phyloP scores from a whole-genome alignment of 768 basidiomycete genomes.

The Lactarius deliciosus region DNA sequence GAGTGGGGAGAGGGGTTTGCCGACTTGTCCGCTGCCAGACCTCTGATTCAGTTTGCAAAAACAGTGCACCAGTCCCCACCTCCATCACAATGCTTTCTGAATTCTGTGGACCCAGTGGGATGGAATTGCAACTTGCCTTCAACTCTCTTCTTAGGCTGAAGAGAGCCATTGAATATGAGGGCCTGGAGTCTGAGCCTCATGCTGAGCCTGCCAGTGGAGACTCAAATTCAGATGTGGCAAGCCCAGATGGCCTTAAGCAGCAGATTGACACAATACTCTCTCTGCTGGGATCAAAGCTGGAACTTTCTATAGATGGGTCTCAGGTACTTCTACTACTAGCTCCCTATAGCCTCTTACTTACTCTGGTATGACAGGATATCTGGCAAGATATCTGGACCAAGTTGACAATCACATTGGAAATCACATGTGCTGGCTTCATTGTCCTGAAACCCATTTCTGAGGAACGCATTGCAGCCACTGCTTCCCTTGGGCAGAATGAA shows the following conservation, averaged over 20 bases:
- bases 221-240: neutral
- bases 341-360: neutral
- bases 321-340: neutral
- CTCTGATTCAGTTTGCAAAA: too few species aligned
- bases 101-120: neutral
- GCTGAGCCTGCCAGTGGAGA: too few species aligned
- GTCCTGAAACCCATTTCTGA: neutral
- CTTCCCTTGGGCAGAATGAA: slow-evolving; percentile 4
- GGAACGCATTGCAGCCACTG: neutral
- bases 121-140: slow-evolving; percentile 1
- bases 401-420: neutral
- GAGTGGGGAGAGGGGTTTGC: too few species aligned
- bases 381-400: neutral
- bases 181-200: neutral
- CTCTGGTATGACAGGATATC: neutral
- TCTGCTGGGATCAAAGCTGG: slow-evolving; percentile 2
- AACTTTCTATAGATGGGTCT: neutral
- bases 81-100: slow-evolving; percentile 1
- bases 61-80: too few species aligned
- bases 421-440: neutral
- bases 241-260: neutral
- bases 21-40: too few species aligned
- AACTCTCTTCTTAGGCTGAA: slow-evolving; percentile 3
- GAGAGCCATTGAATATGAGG: slow-evolving; percentile 1
- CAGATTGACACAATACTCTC: slow-evolving; percentile 3